Conservation (phyloP, 257 asterid species). For the Orobanche coerulescens region DNA sequence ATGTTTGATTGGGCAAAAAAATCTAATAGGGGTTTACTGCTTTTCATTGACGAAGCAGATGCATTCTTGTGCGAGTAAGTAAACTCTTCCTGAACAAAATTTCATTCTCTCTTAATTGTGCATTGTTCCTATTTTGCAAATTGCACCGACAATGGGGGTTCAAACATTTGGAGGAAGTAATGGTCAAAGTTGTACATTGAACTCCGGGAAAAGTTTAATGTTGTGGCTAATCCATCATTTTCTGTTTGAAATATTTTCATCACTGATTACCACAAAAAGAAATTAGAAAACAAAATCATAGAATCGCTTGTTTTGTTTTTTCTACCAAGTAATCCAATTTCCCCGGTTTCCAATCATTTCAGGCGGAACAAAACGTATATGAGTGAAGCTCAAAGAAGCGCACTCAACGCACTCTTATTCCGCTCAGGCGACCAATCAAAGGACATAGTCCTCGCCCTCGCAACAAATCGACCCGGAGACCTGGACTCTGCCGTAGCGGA, state of each 20-base stretch:
- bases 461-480: slow-evolving; percentile 88
- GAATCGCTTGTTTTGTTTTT: too few species aligned
- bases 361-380: slow-evolving; percentile 88
- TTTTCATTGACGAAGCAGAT: slow-evolving; percentile 97
- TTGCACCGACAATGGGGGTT: neutral
- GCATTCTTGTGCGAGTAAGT: slow-evolving; percentile 99
- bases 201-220: too few species aligned
- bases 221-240: too few species aligned
- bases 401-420: slow-evolving; percentile 79
- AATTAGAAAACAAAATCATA: too few species aligned
- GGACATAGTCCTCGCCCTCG: slow-evolving; percentile 86
- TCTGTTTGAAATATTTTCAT: too few species aligned
- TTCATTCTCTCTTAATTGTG: neutral
- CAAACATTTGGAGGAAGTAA: too few species aligned
- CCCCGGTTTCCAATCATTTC: slow-evolving; percentile 4
- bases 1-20: slow-evolving; percentile 93
- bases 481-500: slow-evolving; percentile 93
- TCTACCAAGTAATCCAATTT: neutral
- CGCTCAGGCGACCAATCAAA: slow-evolving; percentile 96
- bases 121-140: neutral
- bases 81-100: neutral
- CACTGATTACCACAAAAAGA: too few species aligned
- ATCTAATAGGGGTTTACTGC: slow-evolving; percentile 80
- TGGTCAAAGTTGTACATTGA: too few species aligned
- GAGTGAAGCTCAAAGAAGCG: slow-evolving; percentile 98